phyloP scores from a whole-genome alignment of 1,284 basidiomycete species.

The Cryptococcus sp. region DNA sequence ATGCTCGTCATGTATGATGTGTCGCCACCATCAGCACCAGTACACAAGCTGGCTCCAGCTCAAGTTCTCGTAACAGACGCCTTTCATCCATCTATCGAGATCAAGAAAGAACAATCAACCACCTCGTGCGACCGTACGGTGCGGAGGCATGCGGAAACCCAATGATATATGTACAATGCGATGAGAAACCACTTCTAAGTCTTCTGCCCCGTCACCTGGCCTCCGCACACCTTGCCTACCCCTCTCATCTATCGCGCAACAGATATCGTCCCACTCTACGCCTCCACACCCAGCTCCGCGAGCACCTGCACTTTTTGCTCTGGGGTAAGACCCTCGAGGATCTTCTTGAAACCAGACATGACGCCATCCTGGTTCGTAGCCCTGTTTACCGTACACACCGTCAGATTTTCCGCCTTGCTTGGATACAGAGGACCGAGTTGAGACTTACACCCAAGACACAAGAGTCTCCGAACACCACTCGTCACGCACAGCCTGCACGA shows the following conservation, averaged over 20 bases:
- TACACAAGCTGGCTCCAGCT: background rate
- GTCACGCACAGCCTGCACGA: conserved; percentile 38
- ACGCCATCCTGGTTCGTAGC: conserved; percentile 45
- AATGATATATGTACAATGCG: conserved; percentile 16
- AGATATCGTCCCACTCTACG: background rate
- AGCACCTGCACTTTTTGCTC: conserved; percentile 67
- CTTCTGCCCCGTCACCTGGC: background rate
- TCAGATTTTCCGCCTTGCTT: too few relatives aligned
- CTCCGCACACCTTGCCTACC: background rate
- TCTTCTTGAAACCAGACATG: conserved; percentile 42
- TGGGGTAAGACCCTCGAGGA: conserved; percentile 61
- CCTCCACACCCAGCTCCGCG: conserved; percentile 30
- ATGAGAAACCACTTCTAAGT: conserved; percentile 2
- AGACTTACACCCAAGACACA: conserved; percentile 42
- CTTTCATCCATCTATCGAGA: background rate
- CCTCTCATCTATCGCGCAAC: background rate
- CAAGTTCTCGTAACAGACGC: background rate
- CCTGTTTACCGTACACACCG: conserved; percentile 4
- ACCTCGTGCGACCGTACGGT: background rate
- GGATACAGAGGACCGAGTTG: background rate
- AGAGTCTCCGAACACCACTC: conserved; percentile 42
- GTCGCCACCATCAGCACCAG: background rate
- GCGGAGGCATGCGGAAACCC: conserved; percentile 5
- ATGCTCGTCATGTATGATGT: too few relatives aligned
- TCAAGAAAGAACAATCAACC: background rate